Evolutionary conservation across 2,329 filamentous ascomycete species (phyloP).

Genomic region (Colletotrichum chrysophilum): DNA sequence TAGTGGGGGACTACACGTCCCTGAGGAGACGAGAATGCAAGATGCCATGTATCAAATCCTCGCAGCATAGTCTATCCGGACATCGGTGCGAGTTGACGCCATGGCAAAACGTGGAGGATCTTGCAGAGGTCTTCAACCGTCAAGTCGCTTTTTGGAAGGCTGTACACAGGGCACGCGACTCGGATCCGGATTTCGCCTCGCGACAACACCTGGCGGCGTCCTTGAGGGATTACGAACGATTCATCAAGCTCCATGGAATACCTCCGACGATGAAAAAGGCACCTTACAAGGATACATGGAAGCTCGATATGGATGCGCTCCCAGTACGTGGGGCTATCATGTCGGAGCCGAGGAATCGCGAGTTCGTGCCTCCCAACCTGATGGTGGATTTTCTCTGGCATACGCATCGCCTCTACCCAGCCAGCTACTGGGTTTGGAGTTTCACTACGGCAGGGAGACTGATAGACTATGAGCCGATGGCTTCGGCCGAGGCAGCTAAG

Average conservation of each 20-base stretch:
- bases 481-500: background rate
- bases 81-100: conserved; percentile 13
- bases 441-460: conserved; percentile 1
- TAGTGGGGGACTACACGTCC: conserved; percentile 6
- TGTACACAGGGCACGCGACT: background rate
- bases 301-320: conserved; percentile 1
- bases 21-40: background rate
- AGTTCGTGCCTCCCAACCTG: conserved; percentile 6
- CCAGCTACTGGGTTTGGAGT: conserved; percentile 16
- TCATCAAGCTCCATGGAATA: conserved; percentile 4
- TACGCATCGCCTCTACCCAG: conserved; percentile 18
- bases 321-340: background rate
- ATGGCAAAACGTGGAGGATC: conserved; percentile 8
- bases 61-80: background rate
- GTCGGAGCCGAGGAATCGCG: background rate
- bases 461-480: background rate
- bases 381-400: conserved; percentile 18
- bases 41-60: background rate
- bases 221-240: background rate
- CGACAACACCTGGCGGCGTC: background rate
- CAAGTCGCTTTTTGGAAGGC: conserved; percentile 21
- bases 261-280: background rate
- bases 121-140: background rate
- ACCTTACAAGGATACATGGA: background rate
- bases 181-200: background rate